These are phyloP conservation scores for Vickermania ingenoplastis DNA, from an alignment of 208 protist genomes.

Conservation along the genomic window DNA sequence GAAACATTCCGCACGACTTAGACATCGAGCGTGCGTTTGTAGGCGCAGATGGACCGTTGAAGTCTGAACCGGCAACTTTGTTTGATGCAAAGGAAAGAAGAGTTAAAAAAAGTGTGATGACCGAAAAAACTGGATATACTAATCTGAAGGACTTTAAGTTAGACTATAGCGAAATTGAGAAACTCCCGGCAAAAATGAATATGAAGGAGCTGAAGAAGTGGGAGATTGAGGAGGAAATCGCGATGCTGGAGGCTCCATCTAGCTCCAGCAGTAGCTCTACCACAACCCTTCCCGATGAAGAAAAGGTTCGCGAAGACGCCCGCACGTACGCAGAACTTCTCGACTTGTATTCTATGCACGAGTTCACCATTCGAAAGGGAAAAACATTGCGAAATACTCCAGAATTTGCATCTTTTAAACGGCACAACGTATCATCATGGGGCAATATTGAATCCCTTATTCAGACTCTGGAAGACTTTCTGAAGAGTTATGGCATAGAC, in stretches of 20 bases:
- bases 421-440: slow-evolving; percentile 70
- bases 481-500: slow-evolving; percentile 70
- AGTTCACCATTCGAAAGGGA: slow-evolving; percentile 90
- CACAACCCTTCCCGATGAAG: background rate
- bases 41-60: slow-evolving; percentile 40
- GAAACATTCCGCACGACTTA: slow-evolving; percentile 21
- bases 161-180: slow-evolving; percentile 64
- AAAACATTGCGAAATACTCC: slow-evolving; percentile 79
- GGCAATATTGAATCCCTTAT: slow-evolving; percentile 78
- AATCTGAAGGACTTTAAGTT: slow-evolving; percentile 47
- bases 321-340: slow-evolving; percentile 88
- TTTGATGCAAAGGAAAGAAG: slow-evolving; percentile 4
- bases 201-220: slow-evolving; percentile 60
- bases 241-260: background rate
- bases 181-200: slow-evolving; percentile 64
- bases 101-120: slow-evolving; percentile 33
- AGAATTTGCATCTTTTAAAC: slow-evolving; percentile 88
- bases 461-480: slow-evolving; percentile 61
- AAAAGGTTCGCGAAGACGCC: slow-evolving; percentile 36
- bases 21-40: slow-evolving; percentile 64
- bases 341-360: slow-evolving; percentile 91
- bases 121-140: slow-evolving; percentile 47
- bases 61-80: slow-evolving; percentile 30
- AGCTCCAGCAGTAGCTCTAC: background rate
- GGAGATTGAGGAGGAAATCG: slow-evolving; percentile 37